phyloP scores from a whole-genome alignment of 192 early-diverging fungal genomes.

The Geranomyces variabilis region DNA sequence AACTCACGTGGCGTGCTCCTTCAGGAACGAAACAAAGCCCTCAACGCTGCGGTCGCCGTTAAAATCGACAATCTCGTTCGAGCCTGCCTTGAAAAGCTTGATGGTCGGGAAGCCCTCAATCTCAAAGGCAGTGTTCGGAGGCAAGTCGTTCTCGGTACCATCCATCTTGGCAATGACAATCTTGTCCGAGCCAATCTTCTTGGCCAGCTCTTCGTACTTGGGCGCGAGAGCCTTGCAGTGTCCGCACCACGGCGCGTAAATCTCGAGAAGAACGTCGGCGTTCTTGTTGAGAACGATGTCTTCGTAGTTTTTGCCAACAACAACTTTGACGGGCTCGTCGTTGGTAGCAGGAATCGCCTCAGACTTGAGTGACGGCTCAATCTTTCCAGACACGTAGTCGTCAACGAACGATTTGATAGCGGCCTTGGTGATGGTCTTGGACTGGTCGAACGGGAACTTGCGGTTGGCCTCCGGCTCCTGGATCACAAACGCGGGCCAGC shows the following conservation, averaged over 20 bases:
- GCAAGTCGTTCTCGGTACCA: constrained; percentile 92
- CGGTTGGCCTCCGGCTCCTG: constrained; percentile 71
- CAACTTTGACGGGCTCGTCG: constrained; percentile 85
- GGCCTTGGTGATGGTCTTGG: constrained; percentile 63
- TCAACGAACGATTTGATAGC: constrained; percentile 64
- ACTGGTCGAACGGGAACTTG: constrained; percentile 88
- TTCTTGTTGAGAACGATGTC: constrained; percentile 80
- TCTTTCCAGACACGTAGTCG: constrained; percentile 66
- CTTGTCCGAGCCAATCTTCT: constrained; percentile 45
- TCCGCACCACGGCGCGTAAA: constrained; percentile 75
- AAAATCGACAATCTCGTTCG: constrained; percentile 81
- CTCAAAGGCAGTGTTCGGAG: constrained; percentile 64
- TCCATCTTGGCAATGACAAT: constrained; percentile 94
- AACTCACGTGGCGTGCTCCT: constrained; percentile 58
- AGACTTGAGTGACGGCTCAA: constrained; percentile 80
- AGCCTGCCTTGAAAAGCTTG: constrained; percentile 83
- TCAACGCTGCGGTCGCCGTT: constrained; percentile 79
- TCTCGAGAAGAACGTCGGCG: constrained; percentile 92
- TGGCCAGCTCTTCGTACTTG: constrained; percentile 83
- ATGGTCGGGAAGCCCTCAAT: constrained; percentile 95
- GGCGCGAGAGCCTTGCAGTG: constrained; percentile 70
- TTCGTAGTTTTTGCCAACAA: constrained; percentile 84
- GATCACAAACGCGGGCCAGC: constrained; percentile 93
- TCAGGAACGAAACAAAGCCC: constrained; percentile 76
- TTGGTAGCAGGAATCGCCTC: constrained; percentile 82